Evolutionary conservation across 2,329 filamentous ascomycete species (phyloP).

Genomic region (Ramichloridium luteum): DNA sequence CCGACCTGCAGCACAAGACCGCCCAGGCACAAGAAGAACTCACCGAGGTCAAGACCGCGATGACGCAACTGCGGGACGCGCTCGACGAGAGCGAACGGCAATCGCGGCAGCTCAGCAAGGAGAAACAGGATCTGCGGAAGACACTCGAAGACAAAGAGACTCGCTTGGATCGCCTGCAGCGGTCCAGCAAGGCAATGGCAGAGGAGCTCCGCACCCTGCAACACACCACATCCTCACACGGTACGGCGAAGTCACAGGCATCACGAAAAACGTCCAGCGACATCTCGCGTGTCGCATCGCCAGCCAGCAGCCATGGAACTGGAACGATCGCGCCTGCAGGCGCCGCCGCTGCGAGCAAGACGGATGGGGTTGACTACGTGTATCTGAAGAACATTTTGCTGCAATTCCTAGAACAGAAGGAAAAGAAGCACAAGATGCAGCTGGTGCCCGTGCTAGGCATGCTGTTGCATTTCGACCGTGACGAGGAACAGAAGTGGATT

Average conservation of each 20-base stretch:
- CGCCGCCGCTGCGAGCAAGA: conserved; percentile 5
- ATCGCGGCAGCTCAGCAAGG: conserved; percentile 69
- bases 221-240: conserved; percentile 17
- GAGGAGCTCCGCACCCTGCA: conserved; percentile 45
- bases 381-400: conserved; percentile 73
- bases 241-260: conserved; percentile 29
- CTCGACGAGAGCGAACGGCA: conserved; percentile 82
- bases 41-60: conserved; percentile 61
- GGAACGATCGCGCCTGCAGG: conserved; percentile 20
- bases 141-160: conserved; percentile 66
- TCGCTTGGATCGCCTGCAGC: conserved; percentile 68
- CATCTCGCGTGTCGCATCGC: conserved; percentile 38
- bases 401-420: conserved; percentile 70
- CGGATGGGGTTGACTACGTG: conserved; percentile 41
- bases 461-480: conserved; percentile 65
- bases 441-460: conserved; percentile 66
- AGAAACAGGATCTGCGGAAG: conserved; percentile 61
- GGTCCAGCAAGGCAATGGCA: conserved; percentile 48
- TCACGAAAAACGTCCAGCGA: conserved; percentile 50
- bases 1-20: conserved; percentile 62
- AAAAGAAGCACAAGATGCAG: conserved; percentile 62
- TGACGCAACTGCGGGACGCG: conserved; percentile 64
- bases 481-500: conserved; percentile 80
- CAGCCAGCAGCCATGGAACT: conserved; percentile 18
- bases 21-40: conserved; percentile 60